These are phyloP conservation scores for Saccharomycopsis schoenii DNA, from an alignment of 805 yeast genomes.

Conservation along the genomic window DNA sequence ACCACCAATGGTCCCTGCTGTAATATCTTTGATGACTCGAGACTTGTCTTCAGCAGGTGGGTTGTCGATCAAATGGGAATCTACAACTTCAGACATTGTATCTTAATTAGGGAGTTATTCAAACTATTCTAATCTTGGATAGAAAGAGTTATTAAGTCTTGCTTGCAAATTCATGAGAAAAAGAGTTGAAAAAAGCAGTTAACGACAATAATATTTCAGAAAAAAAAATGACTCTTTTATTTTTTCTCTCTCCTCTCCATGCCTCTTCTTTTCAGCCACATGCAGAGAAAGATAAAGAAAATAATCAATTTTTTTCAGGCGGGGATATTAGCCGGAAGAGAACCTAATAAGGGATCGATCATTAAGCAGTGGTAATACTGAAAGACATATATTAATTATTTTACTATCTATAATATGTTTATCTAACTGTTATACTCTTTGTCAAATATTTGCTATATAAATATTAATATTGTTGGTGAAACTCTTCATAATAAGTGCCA, in stretches of 20 bases:
- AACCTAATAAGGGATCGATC: too few relatives aligned
- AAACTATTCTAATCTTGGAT: neutral
- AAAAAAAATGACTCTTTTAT: neutral
- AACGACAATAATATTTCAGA: neutral
- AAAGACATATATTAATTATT: too few relatives aligned
- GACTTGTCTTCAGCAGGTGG: constrained; percentile 9
- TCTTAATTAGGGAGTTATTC: neutral
- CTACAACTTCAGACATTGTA: constrained; percentile 7
- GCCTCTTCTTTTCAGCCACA: neutral
- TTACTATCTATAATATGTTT: neutral
- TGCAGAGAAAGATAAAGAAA: neutral
- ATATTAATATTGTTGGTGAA: neutral
- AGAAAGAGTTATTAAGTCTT: neutral
- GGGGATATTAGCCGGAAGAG: neutral
- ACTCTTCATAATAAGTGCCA: constrained; percentile 13
- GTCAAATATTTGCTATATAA: neutral
- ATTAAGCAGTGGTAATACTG: too few relatives aligned
- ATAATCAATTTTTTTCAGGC: neutral
- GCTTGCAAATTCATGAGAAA: neutral
- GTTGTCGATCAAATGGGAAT: constrained; percentile 10
- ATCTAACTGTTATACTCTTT: neutral
- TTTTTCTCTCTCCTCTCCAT: neutral
- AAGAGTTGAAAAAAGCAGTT: neutral
- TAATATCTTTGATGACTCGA: constrained; percentile 61
- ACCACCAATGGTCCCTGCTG: constrained; percentile 94